Conservation (phyloP, 306 rosid species). For the Arachis hypogaea region DNA sequence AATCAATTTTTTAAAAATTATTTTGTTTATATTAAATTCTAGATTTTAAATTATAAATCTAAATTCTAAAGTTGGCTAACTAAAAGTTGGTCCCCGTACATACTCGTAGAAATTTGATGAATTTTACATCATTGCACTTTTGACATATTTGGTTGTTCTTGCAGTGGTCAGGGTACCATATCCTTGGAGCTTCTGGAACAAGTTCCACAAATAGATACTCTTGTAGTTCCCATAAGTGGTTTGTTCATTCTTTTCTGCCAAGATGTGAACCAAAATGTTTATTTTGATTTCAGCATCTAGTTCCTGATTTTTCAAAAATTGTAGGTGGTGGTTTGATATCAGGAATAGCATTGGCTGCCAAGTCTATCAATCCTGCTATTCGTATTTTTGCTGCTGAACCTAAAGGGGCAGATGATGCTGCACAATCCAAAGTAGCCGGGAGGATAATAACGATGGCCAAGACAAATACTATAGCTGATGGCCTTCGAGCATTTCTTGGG, state of each 20-base stretch:
- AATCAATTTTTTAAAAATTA: too few relatives aligned
- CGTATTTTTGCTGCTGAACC: slow-evolving; percentile 89
- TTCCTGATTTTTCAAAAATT: slow-evolving; percentile 37
- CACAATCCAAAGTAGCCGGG: slow-evolving; percentile 87
- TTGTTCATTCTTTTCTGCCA: slow-evolving; percentile 40
- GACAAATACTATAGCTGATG: slow-evolving; percentile 88
- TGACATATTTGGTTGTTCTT: slow-evolving; percentile 43
- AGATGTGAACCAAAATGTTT: slow-evolving; percentile 16
- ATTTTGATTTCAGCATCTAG: background rate
- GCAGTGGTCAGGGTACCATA: slow-evolving; percentile 95
- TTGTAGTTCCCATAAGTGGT: slow-evolving; percentile 91
- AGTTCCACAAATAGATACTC: slow-evolving; percentile 70
- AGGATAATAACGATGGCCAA: slow-evolving; percentile 66
- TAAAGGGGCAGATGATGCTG: slow-evolving; percentile 88
- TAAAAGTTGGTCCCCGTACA: too few relatives aligned
- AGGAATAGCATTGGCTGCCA: slow-evolving; percentile 93
- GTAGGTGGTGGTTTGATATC: slow-evolving; percentile 92
- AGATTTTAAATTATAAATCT: too few relatives aligned
- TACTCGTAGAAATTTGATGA: slow-evolving; percentile 2
- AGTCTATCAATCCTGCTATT: slow-evolving; percentile 73
- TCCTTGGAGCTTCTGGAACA: slow-evolving; percentile 86
- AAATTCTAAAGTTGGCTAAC: too few relatives aligned
- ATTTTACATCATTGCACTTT: slow-evolving; percentile 30
- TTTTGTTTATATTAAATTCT: too few relatives aligned
- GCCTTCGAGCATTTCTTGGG: slow-evolving; percentile 87